These are phyloP conservation scores for Phytophthora parvispora DNA, from an alignment of 352 stramenopile species.

Conservation along the genomic window DNA sequence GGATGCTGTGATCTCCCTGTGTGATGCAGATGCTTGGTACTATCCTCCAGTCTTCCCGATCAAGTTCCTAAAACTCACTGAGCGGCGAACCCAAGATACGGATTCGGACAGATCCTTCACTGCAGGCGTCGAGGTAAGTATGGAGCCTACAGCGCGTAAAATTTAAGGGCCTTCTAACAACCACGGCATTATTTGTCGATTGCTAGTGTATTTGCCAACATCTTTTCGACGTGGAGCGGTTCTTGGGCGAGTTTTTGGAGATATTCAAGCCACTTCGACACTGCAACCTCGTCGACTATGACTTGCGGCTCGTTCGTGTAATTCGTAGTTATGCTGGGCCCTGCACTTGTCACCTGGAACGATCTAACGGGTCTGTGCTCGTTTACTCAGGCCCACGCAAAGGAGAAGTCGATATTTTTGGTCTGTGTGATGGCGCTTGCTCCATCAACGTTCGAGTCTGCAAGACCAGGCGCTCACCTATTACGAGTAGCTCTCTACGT, in stretches of 20 bases:
- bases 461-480: background rate
- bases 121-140: slow-evolving; percentile 27
- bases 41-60: slow-evolving; percentile 51
- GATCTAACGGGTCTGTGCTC: background rate
- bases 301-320: slow-evolving; percentile 64
- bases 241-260: slow-evolving; percentile 58
- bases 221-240: slow-evolving; percentile 67
- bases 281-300: slow-evolving; percentile 71
- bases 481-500: slow-evolving; percentile 57
- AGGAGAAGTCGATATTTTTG: slow-evolving; percentile 60
- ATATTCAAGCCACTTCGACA: slow-evolving; percentile 48
- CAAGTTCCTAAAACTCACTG: slow-evolving; percentile 27
- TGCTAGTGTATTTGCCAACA: slow-evolving; percentile 53
- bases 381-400: slow-evolving; percentile 24
- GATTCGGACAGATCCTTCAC: background rate
- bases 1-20: background rate
- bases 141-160: background rate
- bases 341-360: background rate
- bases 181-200: too few species aligned
- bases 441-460: background rate
- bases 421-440: slow-evolving; percentile 53
- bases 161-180: too few species aligned
- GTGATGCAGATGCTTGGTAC: slow-evolving; percentile 47
- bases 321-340: background rate
- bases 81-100: background rate